Evolutionary conservation across 2,329 filamentous ascomycete genomes (phyloP).

Genomic region (Stemphylium lycopersici): DNA sequence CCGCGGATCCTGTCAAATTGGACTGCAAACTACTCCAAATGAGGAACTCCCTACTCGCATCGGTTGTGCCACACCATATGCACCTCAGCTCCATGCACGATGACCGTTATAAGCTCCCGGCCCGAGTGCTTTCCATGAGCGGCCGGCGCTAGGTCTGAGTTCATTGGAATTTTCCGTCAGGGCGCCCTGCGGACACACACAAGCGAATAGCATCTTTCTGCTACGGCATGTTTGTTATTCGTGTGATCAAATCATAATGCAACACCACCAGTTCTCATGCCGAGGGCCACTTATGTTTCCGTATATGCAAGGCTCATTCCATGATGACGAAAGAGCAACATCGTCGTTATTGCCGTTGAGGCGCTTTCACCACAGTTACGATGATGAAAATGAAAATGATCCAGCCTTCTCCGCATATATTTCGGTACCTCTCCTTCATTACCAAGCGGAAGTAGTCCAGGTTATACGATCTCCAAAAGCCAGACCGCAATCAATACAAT

Average conservation of each 20-base stretch:
- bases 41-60: neutral
- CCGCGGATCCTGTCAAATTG: neutral
- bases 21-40: neutral
- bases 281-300: neutral
- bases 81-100: neutral
- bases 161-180: neutral
- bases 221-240: neutral
- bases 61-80: neutral
- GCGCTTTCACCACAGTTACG: neutral
- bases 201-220: neutral
- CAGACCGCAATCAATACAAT: too few relatives aligned
- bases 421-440: too few relatives aligned
- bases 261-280: neutral
- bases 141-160: neutral
- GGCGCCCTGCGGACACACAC: slow-evolving; percentile 1
- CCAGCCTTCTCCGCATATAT: too few relatives aligned
- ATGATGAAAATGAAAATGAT: too few relatives aligned
- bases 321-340: neutral
- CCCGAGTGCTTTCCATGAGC: neutral
- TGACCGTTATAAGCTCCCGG: neutral
- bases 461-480: too few relatives aligned
- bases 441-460: too few relatives aligned
- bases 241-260: neutral
- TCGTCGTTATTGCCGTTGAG: neutral
- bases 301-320: neutral